Evolutionary conservation across 305 asterid species (phyloP).

Genomic region (Vinca major): DNA sequence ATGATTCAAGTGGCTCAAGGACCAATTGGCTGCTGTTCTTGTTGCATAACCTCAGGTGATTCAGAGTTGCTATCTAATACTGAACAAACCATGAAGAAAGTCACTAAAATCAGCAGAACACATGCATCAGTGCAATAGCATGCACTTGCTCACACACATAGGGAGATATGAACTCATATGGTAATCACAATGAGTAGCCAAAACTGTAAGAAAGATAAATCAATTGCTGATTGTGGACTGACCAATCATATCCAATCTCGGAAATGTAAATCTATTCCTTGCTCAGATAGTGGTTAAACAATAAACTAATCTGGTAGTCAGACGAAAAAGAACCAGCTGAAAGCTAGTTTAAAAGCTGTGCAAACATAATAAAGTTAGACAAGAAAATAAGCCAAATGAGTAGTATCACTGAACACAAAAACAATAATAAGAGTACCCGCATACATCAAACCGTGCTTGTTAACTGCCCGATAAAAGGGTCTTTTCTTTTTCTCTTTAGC

Average conservation of each 20-base stretch:
- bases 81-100: not conserved
- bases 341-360: not conserved
- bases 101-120: not conserved
- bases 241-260: not conserved
- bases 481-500: conserved; percentile 58
- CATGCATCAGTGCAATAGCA: not conserved
- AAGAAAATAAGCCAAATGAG: not conserved
- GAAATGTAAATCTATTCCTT: not conserved
- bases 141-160: not conserved
- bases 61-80: conserved; percentile 14
- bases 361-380: not conserved
- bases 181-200: not conserved
- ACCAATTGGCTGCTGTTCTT: conserved; percentile 30
- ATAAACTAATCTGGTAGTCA: not conserved
- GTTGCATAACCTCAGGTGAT: conserved; percentile 19
- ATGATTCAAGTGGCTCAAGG: conserved; percentile 39
- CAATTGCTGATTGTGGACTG: not conserved
- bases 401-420: not conserved
- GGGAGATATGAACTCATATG: not conserved
- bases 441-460: conserved; percentile 74
- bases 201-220: not conserved
- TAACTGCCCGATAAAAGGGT: conserved; percentile 70
- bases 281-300: not conserved
- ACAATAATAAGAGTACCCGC: conserved; percentile 44
- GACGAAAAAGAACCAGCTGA: not conserved